Evolutionary conservation across 164 flowering plant species (phyloP), one percentile per base, ranked within the genome.

Genomic region (Liriodendron chinense): DNA sequence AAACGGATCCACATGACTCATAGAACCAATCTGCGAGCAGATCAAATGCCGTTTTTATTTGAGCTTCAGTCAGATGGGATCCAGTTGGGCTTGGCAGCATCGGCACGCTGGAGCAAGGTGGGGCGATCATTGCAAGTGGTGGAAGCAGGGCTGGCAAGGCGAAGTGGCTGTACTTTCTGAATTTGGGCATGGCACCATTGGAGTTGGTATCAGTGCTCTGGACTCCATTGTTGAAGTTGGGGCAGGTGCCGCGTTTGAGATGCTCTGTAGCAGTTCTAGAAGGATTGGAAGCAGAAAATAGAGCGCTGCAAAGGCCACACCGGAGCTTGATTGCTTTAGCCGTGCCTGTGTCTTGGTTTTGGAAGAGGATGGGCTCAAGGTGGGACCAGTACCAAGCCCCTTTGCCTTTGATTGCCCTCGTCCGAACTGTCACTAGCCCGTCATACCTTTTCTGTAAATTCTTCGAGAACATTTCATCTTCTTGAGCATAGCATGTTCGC

Each of bases 201-300:
- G 74, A 70, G 24, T 47, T 43, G 26, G 70, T 62, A 14, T 64
- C 71, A 13, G 63, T 5, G 21, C 24, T 71, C 18, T 18, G 53
- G 79, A 12, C 49, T 34, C 65, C 66, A 47, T 21, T 57, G 64
- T 48, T 74, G 73, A 90, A 86, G 70, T 85, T 84, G 65, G 92
- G 87, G 78, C 92, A 88, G 23, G 90, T 82, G 20, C 92, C 89
- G 0, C 87, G 78, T 73, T 86, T 90, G 59, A 90, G 85, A 68
- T 90, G 91, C 83, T 90, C 94, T 7, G 94, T 76, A 7, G 92
- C 91, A 10, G 94, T 90, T 26, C 94, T 70, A 21, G 85, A 85
- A 73, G 83, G 59, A 13, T 61, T 76, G 64, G 90, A 87, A 77
- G 81, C 50, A 48, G 87, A 87, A 59, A 80, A 83, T 65, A 34